Percentiles rank a stretch among this genome's conserved stretches.
Evolutionary conservation across 1,284 basidiomycete genomes (phyloP).

Genomic region (Ustilago curta): DNA sequence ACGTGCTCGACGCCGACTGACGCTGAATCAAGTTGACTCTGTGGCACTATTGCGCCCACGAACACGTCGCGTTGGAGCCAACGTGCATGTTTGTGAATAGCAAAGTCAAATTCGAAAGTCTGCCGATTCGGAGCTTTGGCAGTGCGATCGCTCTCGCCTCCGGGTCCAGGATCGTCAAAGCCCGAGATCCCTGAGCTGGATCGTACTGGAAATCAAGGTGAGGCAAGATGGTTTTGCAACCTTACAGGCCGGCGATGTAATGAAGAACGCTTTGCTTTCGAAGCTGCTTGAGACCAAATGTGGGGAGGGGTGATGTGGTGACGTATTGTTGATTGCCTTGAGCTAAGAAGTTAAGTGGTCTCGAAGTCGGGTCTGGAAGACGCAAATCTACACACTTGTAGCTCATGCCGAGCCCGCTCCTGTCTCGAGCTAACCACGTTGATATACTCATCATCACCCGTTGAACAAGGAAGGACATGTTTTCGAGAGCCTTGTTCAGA

Average conservation of each 20-base stretch:
- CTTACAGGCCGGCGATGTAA: neutral
- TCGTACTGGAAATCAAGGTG: too few relatives aligned
- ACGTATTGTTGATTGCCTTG: neutral
- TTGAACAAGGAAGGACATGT: too few relatives aligned
- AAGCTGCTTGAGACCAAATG: neutral
- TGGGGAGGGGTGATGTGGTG: slow-evolving; percentile 5
- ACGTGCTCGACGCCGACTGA: too few relatives aligned
- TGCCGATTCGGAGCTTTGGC: neutral
- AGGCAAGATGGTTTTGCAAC: neutral
- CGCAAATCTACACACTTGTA: too few relatives aligned
- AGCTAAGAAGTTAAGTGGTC: neutral
- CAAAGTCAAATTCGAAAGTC: too few relatives aligned
- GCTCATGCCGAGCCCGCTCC: neutral
- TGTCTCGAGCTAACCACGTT: neutral
- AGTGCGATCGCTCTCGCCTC: neutral
- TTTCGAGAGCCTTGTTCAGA: too few relatives aligned
- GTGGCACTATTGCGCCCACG: neutral
- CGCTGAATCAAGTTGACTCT: too few relatives aligned
- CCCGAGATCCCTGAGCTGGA: neutral
- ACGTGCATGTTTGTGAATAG: too few relatives aligned
- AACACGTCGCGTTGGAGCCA: neutral
- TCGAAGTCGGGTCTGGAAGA: neutral
- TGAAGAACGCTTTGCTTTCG: slow-evolving; percentile 1
- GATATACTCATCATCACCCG: too few relatives aligned
- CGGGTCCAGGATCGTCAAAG: slow-evolving; percentile 2